Base-by-base conservation (phyloP, 1,284 basidiomycete species). In the Boletus mariae region DNA sequence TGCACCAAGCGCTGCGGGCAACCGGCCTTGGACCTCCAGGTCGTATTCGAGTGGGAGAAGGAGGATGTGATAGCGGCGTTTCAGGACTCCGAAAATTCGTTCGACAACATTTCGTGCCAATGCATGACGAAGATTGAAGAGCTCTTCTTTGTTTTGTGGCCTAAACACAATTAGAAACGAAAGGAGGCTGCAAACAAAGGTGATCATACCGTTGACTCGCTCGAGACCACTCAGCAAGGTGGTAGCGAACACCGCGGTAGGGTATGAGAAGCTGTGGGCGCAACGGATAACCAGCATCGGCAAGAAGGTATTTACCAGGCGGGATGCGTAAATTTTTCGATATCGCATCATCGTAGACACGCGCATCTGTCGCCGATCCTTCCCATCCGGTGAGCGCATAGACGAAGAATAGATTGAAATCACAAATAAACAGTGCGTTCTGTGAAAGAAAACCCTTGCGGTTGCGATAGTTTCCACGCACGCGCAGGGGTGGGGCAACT, bases 41-140 rank as follows among this genome's bases (percentile, higher is more conserved):
- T 45, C 34, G 53, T 67, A 72, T 23, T 71, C 52, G 3, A 64
- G 61, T 9, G 63, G 49, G 7, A 51, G n/a, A 0, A 45, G 51
- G 11, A 73, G 58, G 28, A 76, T 60, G 4, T 37, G 38, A 52
- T 64, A 76, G n/a, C 60, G 56, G 3, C 53, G 50, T 58, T 79
- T 77, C 41, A 73, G 20, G 26, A 75, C 64, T 26, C 75, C 73
- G 69, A 79, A 78, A 6, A 73, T 68, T 1, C 63, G 63, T 55
- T 78, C 73, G 51, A 76, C 60, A 11, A 74, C 66, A 63, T 79
- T 78, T 3, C 70, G 58, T 23, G 62, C 59, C 31, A 51, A 57
- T n/a, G 74, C 67, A 65, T 78, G 74, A 2, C 63, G 57, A 0
- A 77, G 61, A 56, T 76, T 76, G 58, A 69, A 78, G 0, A 77